Evolutionary conservation across 2,329 filamentous ascomycete species (phyloP), one percentile per base, ranked within the genome.

Genomic region (Fusarium subglutinans): DNA sequence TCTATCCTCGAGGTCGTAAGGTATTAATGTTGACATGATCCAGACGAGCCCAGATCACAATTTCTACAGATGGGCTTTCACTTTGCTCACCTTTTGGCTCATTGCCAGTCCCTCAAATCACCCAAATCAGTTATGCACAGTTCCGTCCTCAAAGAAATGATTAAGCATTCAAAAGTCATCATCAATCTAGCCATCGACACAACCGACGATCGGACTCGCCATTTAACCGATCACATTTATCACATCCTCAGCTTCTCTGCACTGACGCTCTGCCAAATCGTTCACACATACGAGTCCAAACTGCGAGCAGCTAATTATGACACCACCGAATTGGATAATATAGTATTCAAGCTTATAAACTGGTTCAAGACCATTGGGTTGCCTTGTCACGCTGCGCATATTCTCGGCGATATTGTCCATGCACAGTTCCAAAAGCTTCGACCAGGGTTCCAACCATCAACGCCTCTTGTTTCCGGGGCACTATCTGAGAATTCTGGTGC

Each of bases 141-240:
- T 6, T 62, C 58, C 1, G 24, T 62, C 4, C 63, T 79, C 3
- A 53, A 58, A 22, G 78, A 80, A 26, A 80, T 80, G 76, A 64
- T 80, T 5, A 62, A 59, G 1, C 66, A 69, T 1, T 74, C 75
- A 2, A 71, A 69, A 50, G 70, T 62, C 1, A 79, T 81, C 37
- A 79, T 81, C 22, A 77, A 74, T 4, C 72, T 81, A 0, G 79
- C 78, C n/a, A 76, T 80, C 8, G 74, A 79, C 22, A 80, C 78
- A 22, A 44, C 74, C 1, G 79, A 80, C 24, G 78, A 77, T 20
- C 76, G 78, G 2, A 79, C 78, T 18, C 74, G 76, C 0, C 78
- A 80, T 43, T 54, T 80, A 20, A 80, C 78, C 0, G 79, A 80
- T 43, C 78, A 80, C 44, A 80, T 80, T 17, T 80, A 80, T 35